Conservation (phyloP, 2,329 filamentous ascomycete genomes). For the Penicillium aurantiogriseum region DNA sequence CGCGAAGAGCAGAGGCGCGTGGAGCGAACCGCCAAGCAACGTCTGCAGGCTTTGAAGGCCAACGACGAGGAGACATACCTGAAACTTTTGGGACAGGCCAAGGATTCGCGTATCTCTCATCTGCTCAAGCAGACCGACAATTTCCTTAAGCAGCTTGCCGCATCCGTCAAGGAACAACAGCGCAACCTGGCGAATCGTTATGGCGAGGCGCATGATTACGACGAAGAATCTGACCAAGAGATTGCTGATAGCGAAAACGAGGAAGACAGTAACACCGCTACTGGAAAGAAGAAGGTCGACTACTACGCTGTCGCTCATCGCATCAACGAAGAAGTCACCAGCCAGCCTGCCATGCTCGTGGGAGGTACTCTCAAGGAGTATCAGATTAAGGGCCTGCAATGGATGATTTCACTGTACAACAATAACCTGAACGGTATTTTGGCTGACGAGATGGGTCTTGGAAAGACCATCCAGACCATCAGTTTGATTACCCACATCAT, state of each 20-base stretch:
- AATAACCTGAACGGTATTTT: conserved; percentile 99
- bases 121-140: conserved; percentile 95
- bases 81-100: conserved; percentile 95
- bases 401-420: conserved; percentile 99
- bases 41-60: conserved; percentile 96
- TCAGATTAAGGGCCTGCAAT: conserved; percentile 96
- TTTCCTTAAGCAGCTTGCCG: conserved; percentile 92
- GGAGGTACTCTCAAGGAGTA: conserved; percentile 95
- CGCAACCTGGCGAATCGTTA: conserved; percentile 77
- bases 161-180: conserved; percentile 92
- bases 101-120: conserved; percentile 98
- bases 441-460: conserved; percentile 98
- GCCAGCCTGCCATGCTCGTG: conserved; percentile 81
- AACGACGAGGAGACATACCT: conserved; percentile 99
- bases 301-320: conserved; percentile 98
- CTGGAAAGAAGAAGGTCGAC: conserved; percentile 74
- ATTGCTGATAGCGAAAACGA: conserved; percentile 65
- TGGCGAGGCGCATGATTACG: conserved; percentile 59
- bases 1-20: conserved; percentile 99
- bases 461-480: conserved; percentile 99
- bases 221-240: conserved; percentile 64
- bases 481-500: conserved; percentile 96
- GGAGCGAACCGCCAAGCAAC: conserved; percentile 96
- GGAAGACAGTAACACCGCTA: conserved; percentile 57
- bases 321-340: conserved; percentile 84